Evolutionary conservation across 139 green algal genomes (phyloP), one percentile per base, ranked within the genome.

Genomic region (Volvox reticuliferus): DNA sequence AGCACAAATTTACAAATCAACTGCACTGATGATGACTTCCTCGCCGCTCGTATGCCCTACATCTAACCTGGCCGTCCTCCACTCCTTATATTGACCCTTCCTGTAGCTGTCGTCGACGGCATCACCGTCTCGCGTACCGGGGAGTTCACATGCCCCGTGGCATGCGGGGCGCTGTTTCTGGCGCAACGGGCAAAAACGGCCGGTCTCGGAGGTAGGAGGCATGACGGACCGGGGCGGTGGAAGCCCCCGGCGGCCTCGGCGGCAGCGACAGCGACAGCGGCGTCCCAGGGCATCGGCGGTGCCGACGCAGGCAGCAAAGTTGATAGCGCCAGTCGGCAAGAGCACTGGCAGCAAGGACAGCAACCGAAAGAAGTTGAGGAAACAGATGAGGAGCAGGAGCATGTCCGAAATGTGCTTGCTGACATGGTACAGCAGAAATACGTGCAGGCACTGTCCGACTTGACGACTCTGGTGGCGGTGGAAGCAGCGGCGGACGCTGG

Each of bases 71-170:
- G 44, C 5, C 44, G 44, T 55, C 44, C 44, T 55, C 44, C 44
- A 55, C 9, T 55, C 44, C 5, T 9, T 5, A 9, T 55, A 9
- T 55, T 55, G 5, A 9, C 5, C 44, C 44, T 55, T 9, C 44
- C 44, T 73, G 55, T 75, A 90, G 86, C 73, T 21, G 3, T 90
- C 20, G 16, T 90, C 0, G 87, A 91, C 33, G 75, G 33, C 76
- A 28, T 91, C 55, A 55, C 62, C 0, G 62, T 91, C 17, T 91
- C 87, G 6, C 76, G 87, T 24, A 79, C 87, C 5, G 87, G 87
- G 37, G 87, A 91, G 62, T 91, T 91, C 87, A 91, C 87, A 30
- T 91, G 87, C 62, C 87, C 87, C 0, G 76, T 91, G 5, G 76
- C 76, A 2, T 79, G 61, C 62, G 87, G 87, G 17, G 87, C 87